A percentile compares a stretch with the other conserved stretches of the same genome.
These are phyloP conservation scores for Aegilops longissima DNA, from an alignment of 176 grass and related monocot genomes.

Conservation along the genomic window DNA sequence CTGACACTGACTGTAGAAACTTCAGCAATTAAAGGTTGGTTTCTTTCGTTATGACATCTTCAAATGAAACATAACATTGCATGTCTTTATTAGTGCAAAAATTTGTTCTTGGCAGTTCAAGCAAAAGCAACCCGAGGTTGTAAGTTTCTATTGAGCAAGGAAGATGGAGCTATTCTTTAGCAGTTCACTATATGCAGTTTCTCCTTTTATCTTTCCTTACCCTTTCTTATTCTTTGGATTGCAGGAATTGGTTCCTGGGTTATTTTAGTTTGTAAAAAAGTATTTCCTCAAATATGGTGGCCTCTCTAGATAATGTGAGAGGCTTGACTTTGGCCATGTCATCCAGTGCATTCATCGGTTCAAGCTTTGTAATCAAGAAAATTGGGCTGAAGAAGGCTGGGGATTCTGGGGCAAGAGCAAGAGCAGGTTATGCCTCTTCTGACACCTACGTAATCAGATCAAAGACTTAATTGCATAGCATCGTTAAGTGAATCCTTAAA, in stretches of 20 bases:
- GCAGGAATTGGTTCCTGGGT: constrained; percentile 26
- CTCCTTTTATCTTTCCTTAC: background rate
- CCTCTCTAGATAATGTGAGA: constrained; percentile 60
- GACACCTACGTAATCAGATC: constrained; percentile 19
- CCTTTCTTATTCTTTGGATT: constrained; percentile 22
- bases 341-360: constrained; percentile 86
- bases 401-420: constrained; percentile 65
- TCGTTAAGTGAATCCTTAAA: background rate
- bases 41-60: background rate
- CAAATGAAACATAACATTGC: background rate
- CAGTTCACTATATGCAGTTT: constrained; percentile 5
- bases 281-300: constrained; percentile 37
- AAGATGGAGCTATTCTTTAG: background rate
- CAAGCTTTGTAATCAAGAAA: constrained; percentile 93
- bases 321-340: constrained; percentile 73
- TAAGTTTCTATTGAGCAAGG: background rate
- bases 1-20: background rate
- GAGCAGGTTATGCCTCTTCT: constrained; percentile 68
- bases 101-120: background rate
- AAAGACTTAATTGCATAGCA: background rate
- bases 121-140: background rate
- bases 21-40: constrained; percentile 16
- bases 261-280: background rate
- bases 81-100: background rate
- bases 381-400: constrained; percentile 72